Evolutionary conservation across 106 monocot species (phyloP).

Genomic region (Dendrobium chrysotoxum): DNA sequence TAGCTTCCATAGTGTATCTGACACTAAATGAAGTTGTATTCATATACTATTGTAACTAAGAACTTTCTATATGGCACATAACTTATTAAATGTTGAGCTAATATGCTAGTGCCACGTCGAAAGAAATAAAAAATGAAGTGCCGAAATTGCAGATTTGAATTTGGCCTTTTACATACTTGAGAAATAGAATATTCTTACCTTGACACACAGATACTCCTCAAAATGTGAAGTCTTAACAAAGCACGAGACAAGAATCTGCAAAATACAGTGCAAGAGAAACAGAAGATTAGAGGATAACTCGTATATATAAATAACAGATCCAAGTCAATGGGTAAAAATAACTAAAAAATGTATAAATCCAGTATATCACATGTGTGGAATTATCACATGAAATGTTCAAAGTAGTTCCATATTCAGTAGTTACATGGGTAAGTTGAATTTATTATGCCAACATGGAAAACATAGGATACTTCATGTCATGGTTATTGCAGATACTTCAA

Average conservation of each 20-base stretch:
- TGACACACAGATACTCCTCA: constrained; percentile 91
- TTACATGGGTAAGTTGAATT: neutral
- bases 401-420: neutral
- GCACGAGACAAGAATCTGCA: constrained; percentile 91
- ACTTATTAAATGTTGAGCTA: too few relatives aligned
- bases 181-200: constrained; percentile 36
- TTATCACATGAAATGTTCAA: neutral
- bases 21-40: too few relatives aligned
- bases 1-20: too few relatives aligned
- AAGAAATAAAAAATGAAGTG: too few relatives aligned
- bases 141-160: constrained; percentile 2
- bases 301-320: neutral
- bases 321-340: neutral
- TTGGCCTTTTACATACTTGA: neutral
- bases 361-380: neutral
- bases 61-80: too few relatives aligned
- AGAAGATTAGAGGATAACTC: constrained; percentile 5
- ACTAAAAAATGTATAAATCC: neutral
- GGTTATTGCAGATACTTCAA: too few relatives aligned
- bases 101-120: too few relatives aligned
- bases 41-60: too few relatives aligned
- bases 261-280: constrained; percentile 7
- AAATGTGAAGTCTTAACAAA: constrained; percentile 96
- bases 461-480: neutral
- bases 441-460: neutral